These are phyloP conservation scores for Thermomucor indicae-seudaticae DNA, from an alignment of 371 early-diverging fungal genomes.

Conservation along the genomic window DNA sequence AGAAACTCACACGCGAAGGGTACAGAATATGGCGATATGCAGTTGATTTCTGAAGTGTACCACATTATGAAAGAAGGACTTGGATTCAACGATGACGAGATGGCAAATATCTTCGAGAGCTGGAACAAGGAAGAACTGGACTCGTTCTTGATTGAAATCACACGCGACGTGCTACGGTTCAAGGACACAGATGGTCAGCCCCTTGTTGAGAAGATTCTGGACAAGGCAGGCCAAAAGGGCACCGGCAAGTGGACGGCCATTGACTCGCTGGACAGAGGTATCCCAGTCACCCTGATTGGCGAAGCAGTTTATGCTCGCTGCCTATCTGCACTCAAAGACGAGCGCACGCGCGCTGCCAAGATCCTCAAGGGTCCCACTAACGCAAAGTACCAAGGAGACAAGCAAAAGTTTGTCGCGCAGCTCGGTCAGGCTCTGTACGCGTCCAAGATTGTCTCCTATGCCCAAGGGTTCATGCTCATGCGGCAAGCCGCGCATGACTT, in stretches of 20 bases:
- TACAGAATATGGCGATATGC: slow-evolving; percentile 99
- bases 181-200: slow-evolving; percentile 85
- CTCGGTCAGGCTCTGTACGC: slow-evolving; percentile 94
- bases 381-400: slow-evolving; percentile 73
- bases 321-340: slow-evolving; percentile 92
- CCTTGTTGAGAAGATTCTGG: slow-evolving; percentile 93
- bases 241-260: slow-evolving; percentile 99
- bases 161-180: slow-evolving; percentile 88
- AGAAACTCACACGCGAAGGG: not conserved
- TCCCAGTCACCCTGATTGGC: slow-evolving; percentile 95
- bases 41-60: slow-evolving; percentile 97
- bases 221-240: slow-evolving; percentile 98
- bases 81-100: slow-evolving; percentile 78
- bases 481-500: slow-evolving; percentile 91
- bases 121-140: slow-evolving; percentile 97
- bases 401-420: slow-evolving; percentile 79
- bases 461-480: slow-evolving; percentile 99
- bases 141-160: slow-evolving; percentile 98
- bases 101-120: slow-evolving; percentile 82
- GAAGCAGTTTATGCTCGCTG: slow-evolving; percentile 98
- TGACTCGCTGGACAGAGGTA: slow-evolving; percentile 90
- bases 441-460: slow-evolving; percentile 97
- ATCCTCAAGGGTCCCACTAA: slow-evolving; percentile 73
- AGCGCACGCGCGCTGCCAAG: slow-evolving; percentile 87
- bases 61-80: slow-evolving; percentile 87